These are phyloP conservation scores for Tothia fuscella DNA, from an alignment of 2,329 filamentous ascomycete species.

Conservation along the genomic window DNA sequence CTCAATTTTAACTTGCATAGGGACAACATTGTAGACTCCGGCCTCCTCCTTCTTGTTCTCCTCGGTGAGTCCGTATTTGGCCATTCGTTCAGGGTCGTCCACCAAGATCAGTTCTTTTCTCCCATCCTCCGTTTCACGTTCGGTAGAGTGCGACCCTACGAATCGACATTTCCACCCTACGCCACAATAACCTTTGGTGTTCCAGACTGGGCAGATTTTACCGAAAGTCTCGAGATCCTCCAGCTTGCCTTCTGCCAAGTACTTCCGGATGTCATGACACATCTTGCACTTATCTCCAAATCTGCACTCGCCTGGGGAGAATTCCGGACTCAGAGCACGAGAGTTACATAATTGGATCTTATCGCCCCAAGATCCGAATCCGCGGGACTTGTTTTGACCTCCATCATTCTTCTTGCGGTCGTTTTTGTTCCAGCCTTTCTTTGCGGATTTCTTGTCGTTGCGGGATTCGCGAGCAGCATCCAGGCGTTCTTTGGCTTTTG, in stretches of 20 bases:
- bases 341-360: constrained; percentile 66
- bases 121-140: constrained; percentile 66
- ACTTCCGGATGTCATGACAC: constrained; percentile 74
- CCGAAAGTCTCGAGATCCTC: constrained; percentile 51
- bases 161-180: constrained; percentile 94
- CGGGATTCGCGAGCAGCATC: background rate
- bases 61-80: constrained; percentile 25
- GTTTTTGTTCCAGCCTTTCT: constrained; percentile 26
- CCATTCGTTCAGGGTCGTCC: constrained; percentile 40
- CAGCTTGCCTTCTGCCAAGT: constrained; percentile 70
- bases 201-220: constrained; percentile 72
- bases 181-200: constrained; percentile 61
- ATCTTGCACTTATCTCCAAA: constrained; percentile 73
- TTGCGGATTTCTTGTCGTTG: constrained; percentile 17
- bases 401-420: constrained; percentile 45
- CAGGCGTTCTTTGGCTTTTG: background rate
- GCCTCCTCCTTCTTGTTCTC: constrained; percentile 31
- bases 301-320: constrained; percentile 62
- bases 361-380: constrained; percentile 71
- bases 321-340: constrained; percentile 60
- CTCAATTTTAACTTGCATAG: constrained; percentile 56
- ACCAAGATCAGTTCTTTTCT: constrained; percentile 68
- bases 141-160: constrained; percentile 72
- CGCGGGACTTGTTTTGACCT: constrained; percentile 74
- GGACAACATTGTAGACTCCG: constrained; percentile 65